Conservation (phyloP, 1,139 yeast genomes). For the Suhomyces kunorum region DNA sequence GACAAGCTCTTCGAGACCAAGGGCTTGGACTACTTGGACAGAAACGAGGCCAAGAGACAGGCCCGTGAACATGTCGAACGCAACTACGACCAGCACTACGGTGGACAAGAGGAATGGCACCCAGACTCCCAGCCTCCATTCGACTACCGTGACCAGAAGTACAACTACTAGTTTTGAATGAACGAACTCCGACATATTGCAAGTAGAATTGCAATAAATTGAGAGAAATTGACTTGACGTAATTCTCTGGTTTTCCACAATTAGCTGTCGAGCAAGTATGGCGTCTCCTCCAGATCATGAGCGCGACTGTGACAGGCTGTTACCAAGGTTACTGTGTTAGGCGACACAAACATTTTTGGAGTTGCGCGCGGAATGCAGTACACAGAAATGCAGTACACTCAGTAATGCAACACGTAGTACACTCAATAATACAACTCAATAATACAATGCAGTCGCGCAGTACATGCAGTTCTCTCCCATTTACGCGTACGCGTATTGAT, state of each 20-base stretch:
- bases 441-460: too few relatives aligned
- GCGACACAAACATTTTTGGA: too few relatives aligned
- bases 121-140: slow-evolving; percentile 32
- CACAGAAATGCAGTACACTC: too few relatives aligned
- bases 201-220: too few relatives aligned
- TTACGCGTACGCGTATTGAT: slow-evolving; percentile 3
- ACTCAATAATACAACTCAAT: too few relatives aligned
- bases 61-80: slow-evolving; percentile 25
- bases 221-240: neutral
- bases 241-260: too few relatives aligned
- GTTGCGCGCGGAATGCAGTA: too few relatives aligned
- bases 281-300: too few relatives aligned
- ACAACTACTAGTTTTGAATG: slow-evolving; percentile 16
- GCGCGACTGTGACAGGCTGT: neutral
- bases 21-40: slow-evolving; percentile 38
- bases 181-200: too few relatives aligned
- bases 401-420: too few relatives aligned
- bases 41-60: slow-evolving; percentile 26
- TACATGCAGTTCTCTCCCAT: neutral
- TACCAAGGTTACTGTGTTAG: neutral
- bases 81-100: slow-evolving; percentile 34
- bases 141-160: slow-evolving; percentile 27
- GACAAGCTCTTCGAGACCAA: slow-evolving; percentile 38
- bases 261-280: too few relatives aligned
- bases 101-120: slow-evolving; percentile 30